Percentiles rank a stretch among this genome's conserved stretches.
phyloP scores from a whole-genome alignment of 352 stramenopile species.

The Elongisporangium undulatum region DNA sequence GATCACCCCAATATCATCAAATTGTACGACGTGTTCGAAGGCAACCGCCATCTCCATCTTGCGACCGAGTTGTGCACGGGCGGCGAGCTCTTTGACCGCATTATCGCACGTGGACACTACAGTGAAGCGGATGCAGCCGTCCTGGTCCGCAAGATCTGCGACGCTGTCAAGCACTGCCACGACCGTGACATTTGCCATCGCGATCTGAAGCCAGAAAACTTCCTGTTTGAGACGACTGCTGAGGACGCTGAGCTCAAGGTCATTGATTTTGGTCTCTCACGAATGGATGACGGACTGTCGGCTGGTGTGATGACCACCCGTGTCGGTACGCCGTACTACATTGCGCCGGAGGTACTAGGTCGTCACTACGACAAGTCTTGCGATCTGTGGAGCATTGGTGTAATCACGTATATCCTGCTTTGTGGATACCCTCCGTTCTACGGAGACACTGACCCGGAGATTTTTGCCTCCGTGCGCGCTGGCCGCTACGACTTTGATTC shows the following conservation, averaged over 20 bases:
- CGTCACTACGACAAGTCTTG: slow-evolving; percentile 95
- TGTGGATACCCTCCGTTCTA: slow-evolving; percentile 96
- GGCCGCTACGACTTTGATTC: slow-evolving; percentile 85
- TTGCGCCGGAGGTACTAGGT: slow-evolving; percentile 92
- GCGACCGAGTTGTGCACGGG: slow-evolving; percentile 98
- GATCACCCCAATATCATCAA: slow-evolving; percentile 98
- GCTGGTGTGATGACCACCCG: slow-evolving; percentile 92
- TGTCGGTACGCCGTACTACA: slow-evolving; percentile 96
- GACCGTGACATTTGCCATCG: slow-evolving; percentile 96
- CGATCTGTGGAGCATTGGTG: slow-evolving; percentile 95
- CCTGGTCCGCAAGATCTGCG: slow-evolving; percentile 96
- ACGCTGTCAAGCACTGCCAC: slow-evolving; percentile 97
- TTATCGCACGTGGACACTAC: slow-evolving; percentile 92
- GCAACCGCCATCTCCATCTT: slow-evolving; percentile 95
- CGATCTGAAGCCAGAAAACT: slow-evolving; percentile 98
- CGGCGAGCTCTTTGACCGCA: slow-evolving; percentile 94
- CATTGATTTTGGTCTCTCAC: slow-evolving; percentile 97
- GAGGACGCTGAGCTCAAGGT: slow-evolving; percentile 95
- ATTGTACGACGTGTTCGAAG: slow-evolving; percentile 96
- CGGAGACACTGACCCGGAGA: slow-evolving; percentile 91
- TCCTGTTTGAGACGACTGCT: slow-evolving; percentile 90
- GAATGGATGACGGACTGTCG: slow-evolving; percentile 84
- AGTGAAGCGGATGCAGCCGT: slow-evolving; percentile 95
- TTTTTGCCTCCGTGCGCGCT: slow-evolving; percentile 79
- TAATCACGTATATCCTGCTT: slow-evolving; percentile 96